Conservation (phyloP, 139 green algal genomes). For the Chlorella vulgaris region DNA sequence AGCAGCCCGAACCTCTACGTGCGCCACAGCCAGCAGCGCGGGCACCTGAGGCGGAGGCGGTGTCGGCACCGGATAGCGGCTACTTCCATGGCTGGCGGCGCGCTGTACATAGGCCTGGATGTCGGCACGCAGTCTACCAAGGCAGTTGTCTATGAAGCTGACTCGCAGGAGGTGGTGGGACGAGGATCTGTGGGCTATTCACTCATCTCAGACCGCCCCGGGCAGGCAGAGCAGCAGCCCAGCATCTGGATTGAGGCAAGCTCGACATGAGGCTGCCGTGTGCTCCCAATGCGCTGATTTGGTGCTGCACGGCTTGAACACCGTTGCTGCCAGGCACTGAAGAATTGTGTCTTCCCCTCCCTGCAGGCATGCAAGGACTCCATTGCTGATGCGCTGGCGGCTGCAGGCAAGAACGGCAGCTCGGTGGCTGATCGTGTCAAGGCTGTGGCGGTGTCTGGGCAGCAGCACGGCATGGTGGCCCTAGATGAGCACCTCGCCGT, state of each 20-base stretch:
- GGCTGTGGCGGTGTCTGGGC: slow-evolving; percentile 80
- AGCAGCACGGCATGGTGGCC: slow-evolving; percentile 90
- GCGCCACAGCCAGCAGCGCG: too few relatives aligned
- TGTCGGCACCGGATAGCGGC: not conserved
- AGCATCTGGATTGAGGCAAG: slow-evolving; percentile 71
- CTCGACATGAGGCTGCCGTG: too few relatives aligned
- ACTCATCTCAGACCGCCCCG: slow-evolving; percentile 53
- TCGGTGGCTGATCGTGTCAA: slow-evolving; percentile 43
- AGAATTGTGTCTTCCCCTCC: not conserved
- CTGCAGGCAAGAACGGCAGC: not conserved
- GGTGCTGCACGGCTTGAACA: not conserved
- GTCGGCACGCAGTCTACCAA: slow-evolving; percentile 81
- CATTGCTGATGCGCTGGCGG: slow-evolving; percentile 42
- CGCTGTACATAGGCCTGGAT: slow-evolving; percentile 71
- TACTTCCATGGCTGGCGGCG: not conserved
- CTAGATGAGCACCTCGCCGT: slow-evolving; percentile 62
- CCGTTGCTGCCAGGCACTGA: not conserved
- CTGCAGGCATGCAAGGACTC: slow-evolving; percentile 30
- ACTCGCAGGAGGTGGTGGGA: slow-evolving; percentile 47
- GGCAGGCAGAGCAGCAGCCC: slow-evolving; percentile 82
- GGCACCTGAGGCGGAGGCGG: not conserved
- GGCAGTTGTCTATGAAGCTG: slow-evolving; percentile 67
- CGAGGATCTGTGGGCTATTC: slow-evolving; percentile 57
- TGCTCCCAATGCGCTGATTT: too few relatives aligned
- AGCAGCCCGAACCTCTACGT: too few relatives aligned